phyloP scores from a whole-genome alignment of 805 yeast species.

The Candida chauliodis region DNA sequence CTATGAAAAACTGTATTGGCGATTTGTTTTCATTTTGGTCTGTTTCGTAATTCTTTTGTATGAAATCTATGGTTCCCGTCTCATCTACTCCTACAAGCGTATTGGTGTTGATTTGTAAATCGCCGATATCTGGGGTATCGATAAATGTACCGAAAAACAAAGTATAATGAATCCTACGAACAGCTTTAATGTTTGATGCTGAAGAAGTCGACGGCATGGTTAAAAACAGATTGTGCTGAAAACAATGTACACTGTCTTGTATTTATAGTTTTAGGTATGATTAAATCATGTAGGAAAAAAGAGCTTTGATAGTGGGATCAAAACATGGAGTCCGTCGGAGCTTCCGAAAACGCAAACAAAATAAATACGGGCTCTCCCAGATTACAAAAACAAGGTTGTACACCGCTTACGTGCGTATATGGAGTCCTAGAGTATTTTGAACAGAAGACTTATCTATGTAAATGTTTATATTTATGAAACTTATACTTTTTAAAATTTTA shows the following conservation, averaged over 20 bases:
- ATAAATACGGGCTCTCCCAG: too few species aligned
- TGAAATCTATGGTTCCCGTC: constrained; percentile 50
- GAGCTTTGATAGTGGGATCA: too few species aligned
- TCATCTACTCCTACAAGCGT: constrained; percentile 63
- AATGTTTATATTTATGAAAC: neutral
- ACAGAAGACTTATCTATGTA: too few species aligned
- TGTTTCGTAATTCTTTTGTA: constrained; percentile 15
- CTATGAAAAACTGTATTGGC: constrained; percentile 18
- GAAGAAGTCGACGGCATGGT: constrained; percentile 2
- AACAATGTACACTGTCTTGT: too few species aligned
- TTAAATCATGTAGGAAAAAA: too few species aligned
- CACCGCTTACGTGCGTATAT: too few species aligned
- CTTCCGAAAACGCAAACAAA: neutral
- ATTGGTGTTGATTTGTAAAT: constrained; percentile 50
- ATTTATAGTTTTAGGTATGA: constrained; percentile 1
- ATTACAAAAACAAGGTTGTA: too few species aligned
- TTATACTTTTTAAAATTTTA: neutral
- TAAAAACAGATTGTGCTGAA: too few species aligned
- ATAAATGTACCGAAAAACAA: constrained; percentile 68
- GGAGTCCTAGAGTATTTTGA: too few species aligned
- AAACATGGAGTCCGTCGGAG: neutral
- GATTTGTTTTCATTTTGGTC: constrained; percentile 12
- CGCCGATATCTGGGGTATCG: constrained; percentile 63
- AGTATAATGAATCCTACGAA: constrained; percentile 25
- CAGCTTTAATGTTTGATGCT: constrained; percentile 11